Conservation (phyloP, 1,284 basidiomycete genomes). For the Ganoderma multipileum region DNA sequence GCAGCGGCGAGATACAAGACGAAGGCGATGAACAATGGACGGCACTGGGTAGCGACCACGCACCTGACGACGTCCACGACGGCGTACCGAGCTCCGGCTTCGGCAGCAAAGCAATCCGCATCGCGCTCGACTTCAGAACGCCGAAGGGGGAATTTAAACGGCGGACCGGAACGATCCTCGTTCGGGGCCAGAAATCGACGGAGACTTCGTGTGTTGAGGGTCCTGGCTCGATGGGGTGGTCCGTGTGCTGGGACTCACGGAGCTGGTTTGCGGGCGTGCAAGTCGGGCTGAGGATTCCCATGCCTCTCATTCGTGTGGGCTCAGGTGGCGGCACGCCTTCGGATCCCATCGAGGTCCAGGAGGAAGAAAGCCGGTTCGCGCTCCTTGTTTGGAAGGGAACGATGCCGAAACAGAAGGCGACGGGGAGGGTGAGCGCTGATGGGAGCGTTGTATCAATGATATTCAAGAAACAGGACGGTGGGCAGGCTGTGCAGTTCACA, state of each 20-base stretch:
- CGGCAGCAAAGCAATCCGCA: not conserved
- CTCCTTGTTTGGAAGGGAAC: not conserved
- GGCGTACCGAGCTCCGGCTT: not conserved
- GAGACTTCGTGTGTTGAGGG: not conserved
- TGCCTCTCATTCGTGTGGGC: not conserved
- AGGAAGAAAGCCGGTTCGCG: not conserved
- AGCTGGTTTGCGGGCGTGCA: not conserved
- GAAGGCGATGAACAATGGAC: not conserved
- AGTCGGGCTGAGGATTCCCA: not conserved
- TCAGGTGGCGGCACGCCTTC: not conserved
- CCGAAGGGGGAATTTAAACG: not conserved
- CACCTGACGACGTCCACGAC: not conserved
- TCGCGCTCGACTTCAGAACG: constrained; percentile 10
- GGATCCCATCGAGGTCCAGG: not conserved
- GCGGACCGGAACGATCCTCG: constrained; percentile 5
- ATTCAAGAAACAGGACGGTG: not conserved
- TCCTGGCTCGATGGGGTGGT: not conserved
- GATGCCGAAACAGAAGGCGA: not conserved
- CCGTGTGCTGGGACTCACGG: not conserved
- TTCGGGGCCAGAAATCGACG: not conserved
- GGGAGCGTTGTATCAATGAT: not conserved
- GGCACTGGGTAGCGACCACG: not conserved
- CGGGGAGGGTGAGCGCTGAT: not conserved
- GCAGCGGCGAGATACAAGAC: not conserved
- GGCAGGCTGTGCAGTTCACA: not conserved